Evolutionary conservation across 2,329 filamentous ascomycete species (phyloP), one percentile per base, ranked within the genome.

Genomic region (Colletotrichum eleusines): DNA sequence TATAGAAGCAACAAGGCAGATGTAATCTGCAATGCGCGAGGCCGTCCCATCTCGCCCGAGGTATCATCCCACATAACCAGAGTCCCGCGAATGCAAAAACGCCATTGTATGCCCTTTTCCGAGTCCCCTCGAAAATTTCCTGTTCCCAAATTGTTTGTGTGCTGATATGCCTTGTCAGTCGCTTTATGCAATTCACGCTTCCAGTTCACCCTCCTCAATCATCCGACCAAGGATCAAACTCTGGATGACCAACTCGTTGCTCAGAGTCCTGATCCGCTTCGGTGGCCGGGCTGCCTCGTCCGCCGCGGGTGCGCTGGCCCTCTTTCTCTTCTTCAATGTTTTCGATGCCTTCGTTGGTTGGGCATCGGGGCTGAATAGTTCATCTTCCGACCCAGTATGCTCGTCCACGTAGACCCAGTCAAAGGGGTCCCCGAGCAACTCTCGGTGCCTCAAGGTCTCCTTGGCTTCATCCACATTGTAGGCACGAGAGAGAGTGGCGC

Each of bases 221-320:
- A 98, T 81, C 72, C 90, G 89, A 0, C 95, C 95, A 61, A 97
- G 80, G 73, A 99, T 98, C 70, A 98, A 83, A 79, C 94, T 98
- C 84, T 99, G 95, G 66, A 97, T 91, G 28, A 98, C 90, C 77
- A 95, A 90, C 81, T 98, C 95, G 78, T 97, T 92, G 66, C 91
- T 92, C 63, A 97, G 87, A 54, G 96, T 87, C 73, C 87, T 88
- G 46, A 94, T 84, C 71, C 81, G 87, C 75, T 86, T 84, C 16
- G 85, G 82, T 53, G 81, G 76, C 20, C 82, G 77, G 35, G 71
- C 76, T 12, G 78, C 77, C 5, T 75, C 63, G 6, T 69, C 61
- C 5, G 58, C 71, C 28, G 74, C 69, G 1, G 65, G 60, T 9
- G 75, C 72, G 26, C 74, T 64, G 68, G 72, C 69, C 74, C 72